These are phyloP conservation scores for Phytopythium sindhum DNA, from an alignment of 352 stramenopile genomes.

Conservation along the genomic window DNA sequence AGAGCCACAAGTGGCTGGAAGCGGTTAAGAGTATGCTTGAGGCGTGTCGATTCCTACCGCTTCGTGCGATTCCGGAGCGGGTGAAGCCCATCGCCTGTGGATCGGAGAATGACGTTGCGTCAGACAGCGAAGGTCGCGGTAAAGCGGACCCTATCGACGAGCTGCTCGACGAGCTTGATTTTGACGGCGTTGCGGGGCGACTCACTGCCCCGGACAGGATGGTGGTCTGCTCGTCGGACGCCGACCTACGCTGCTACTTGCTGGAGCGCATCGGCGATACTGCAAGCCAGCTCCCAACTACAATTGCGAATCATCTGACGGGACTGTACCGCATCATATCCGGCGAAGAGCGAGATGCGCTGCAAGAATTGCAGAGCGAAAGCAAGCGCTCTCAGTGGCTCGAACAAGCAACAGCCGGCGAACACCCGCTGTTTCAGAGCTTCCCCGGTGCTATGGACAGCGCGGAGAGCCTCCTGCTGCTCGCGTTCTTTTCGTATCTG, in stretches of 20 bases:
- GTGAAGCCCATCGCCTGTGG: conserved; percentile 21
- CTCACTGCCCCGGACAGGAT: conserved; percentile 23
- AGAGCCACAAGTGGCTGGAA: conserved; percentile 31
- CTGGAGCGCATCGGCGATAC: conserved; percentile 69
- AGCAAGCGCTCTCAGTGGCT: conserved; percentile 7
- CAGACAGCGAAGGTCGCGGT: background rate
- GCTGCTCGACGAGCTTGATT: conserved; percentile 57
- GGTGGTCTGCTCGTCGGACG: conserved; percentile 36
- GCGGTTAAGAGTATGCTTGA: conserved; percentile 43
- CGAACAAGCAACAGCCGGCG: background rate
- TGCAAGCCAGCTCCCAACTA: conserved; percentile 39
- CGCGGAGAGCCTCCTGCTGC: conserved; percentile 28
- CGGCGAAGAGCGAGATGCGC: conserved; percentile 32
- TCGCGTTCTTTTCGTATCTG: conserved; percentile 72
- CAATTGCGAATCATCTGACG: conserved; percentile 18
- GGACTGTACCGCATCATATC: conserved; percentile 46
- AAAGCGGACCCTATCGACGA: conserved; percentile 22
- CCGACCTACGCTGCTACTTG: conserved; percentile 59
- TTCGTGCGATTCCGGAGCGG: conserved; percentile 28
- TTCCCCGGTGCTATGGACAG: conserved; percentile 2
- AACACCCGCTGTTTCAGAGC: background rate
- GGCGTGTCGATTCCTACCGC: conserved; percentile 38
- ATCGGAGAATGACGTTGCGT: background rate
- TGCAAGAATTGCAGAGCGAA: conserved; percentile 14
- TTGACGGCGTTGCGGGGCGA: conserved; percentile 53